Conservation (phyloP, 768 basidiomycete genomes). For the Exsudoporus frostii region DNA sequence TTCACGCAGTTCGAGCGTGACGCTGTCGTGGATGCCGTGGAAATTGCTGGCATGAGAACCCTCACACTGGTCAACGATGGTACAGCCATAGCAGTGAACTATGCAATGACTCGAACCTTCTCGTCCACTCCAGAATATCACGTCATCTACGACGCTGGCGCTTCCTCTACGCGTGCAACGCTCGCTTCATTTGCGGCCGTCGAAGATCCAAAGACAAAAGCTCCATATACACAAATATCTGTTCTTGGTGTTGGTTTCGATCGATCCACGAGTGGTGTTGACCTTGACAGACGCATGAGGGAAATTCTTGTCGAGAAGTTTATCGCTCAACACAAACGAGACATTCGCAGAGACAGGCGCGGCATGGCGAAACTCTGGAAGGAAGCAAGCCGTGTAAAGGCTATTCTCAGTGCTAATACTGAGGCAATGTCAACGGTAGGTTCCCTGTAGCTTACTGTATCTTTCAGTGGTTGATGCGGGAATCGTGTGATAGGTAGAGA, state of each 20-base stretch:
- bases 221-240: constrained; percentile 64
- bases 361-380: constrained; percentile 95
- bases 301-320: constrained; percentile 78
- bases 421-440: constrained; percentile 73
- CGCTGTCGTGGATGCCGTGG: constrained; percentile 88
- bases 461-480: background rate
- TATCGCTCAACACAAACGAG: constrained; percentile 63
- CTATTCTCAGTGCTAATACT: constrained; percentile 88
- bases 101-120: constrained; percentile 94
- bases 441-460: background rate
- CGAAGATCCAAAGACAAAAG: constrained; percentile 47
- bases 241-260: constrained; percentile 85
- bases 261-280: constrained; percentile 71
- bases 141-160: constrained; percentile 92
- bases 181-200: constrained; percentile 60
- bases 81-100: constrained; percentile 94
- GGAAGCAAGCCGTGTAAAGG: constrained; percentile 88
- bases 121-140: constrained; percentile 70
- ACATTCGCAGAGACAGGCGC: constrained; percentile 68
- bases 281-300: constrained; percentile 78
- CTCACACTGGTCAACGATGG: constrained; percentile 91
- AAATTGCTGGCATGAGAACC: constrained; percentile 82
- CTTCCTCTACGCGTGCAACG: constrained; percentile 75
- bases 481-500: constrained; percentile 64
- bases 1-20: constrained; percentile 90